Conservation (phyloP, 2,329 filamentous ascomycete species). For the Aspergillus transmontanensis region DNA sequence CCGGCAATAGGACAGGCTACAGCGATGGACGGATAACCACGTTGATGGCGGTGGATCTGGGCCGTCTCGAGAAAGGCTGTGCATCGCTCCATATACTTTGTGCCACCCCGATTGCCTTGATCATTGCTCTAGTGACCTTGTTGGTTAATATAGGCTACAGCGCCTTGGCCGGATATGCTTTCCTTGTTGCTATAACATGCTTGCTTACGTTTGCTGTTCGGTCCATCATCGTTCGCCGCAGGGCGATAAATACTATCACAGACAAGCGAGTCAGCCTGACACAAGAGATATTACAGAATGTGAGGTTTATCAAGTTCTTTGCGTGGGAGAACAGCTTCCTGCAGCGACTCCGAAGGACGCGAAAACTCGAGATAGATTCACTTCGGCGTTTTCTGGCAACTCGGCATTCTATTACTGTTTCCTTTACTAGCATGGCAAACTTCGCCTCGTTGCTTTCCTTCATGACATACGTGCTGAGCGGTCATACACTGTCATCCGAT, state of each 20-base stretch:
- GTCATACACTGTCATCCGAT: constrained; percentile 71
- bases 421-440: constrained; percentile 81
- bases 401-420: constrained; percentile 80
- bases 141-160: constrained; percentile 88
- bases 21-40: constrained; percentile 39
- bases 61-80: too few species aligned
- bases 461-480: constrained; percentile 71
- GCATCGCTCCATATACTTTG: too few species aligned
- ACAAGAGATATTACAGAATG: constrained; percentile 85
- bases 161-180: constrained; percentile 81
- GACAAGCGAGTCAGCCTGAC: constrained; percentile 88
- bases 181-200: constrained; percentile 78
- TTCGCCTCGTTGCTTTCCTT: constrained; percentile 96
- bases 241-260: constrained; percentile 86
- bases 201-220: constrained; percentile 76
- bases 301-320: constrained; percentile 94
- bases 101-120: too few species aligned
- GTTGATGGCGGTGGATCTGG: constrained; percentile 62
- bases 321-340: constrained; percentile 91
- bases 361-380: constrained; percentile 72
- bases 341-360: constrained; percentile 71
- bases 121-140: not conserved
- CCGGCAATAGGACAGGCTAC: constrained; percentile 59
- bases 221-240: constrained; percentile 72
- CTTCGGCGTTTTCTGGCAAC: constrained; percentile 80